Percentiles rank a stretch among this genome's conserved stretches.
Conservation (phyloP, 1,284 basidiomycete species). For the Golubevia sp. region DNA sequence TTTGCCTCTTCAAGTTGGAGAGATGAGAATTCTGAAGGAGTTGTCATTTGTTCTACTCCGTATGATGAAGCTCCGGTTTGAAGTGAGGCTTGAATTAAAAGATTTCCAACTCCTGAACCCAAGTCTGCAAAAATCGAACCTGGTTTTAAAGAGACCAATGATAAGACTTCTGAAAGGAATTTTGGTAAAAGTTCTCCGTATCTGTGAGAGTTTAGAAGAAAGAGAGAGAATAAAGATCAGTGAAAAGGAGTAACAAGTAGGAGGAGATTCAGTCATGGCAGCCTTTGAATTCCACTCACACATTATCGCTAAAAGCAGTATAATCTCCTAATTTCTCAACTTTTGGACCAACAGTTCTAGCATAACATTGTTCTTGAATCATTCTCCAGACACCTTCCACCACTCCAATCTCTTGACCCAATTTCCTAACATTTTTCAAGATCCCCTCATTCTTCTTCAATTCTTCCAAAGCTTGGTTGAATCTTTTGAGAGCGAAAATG, state of each 20-base stretch:
- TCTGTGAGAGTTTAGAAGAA: conserved; percentile 36
- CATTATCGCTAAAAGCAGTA: conserved; percentile 60
- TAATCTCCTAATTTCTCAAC: conserved; percentile 64
- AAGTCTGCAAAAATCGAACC: conserved; percentile 65
- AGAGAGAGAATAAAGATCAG: conserved; percentile 3
- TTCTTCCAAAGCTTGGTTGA: conserved; percentile 63
- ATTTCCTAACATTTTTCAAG: conserved; percentile 37
- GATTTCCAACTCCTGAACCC: conserved; percentile 68
- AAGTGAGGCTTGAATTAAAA: conserved; percentile 66
- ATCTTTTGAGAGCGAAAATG: conserved; percentile 64
- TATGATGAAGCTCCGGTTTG: conserved; percentile 65
- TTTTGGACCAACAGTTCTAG: conserved; percentile 66
- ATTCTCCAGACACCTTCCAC: conserved; percentile 64
- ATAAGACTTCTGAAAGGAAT: conserved; percentile 62
- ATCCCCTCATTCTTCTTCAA: conserved; percentile 62
- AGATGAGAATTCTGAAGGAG: conserved; percentile 64
- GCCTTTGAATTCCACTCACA: conserved; percentile 21
- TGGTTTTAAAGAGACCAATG: conserved; percentile 55
- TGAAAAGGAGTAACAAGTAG: too few relatives aligned
- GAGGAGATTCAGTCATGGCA: too few relatives aligned
- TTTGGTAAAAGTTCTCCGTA: conserved; percentile 63
- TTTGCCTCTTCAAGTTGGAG: conserved; percentile 65
- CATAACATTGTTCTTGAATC: conserved; percentile 67
- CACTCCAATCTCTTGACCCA: conserved; percentile 44
- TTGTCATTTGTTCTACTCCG: conserved; percentile 66